These are phyloP conservation scores for Monocercomonoides exilis DNA, from an alignment of 78 protist species.

Conservation along the genomic window DNA sequence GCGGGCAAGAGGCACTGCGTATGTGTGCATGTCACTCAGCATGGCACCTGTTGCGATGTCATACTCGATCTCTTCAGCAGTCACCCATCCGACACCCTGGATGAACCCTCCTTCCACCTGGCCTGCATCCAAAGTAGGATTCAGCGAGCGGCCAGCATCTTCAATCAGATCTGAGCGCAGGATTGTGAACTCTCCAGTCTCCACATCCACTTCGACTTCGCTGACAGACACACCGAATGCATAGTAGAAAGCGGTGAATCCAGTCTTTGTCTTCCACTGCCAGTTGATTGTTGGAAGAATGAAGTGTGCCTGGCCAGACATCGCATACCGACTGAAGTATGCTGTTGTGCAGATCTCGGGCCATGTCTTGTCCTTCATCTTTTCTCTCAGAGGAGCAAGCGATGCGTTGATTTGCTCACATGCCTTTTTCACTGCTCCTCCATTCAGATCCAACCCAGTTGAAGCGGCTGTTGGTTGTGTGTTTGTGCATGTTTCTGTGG, in stretches of 20 bases:
- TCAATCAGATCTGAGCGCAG: conserved; percentile 66
- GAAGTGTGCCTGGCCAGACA: conserved; percentile 79
- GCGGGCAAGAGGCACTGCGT: background rate
- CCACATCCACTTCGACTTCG: conserved; percentile 81
- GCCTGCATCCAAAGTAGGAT: conserved; percentile 83
- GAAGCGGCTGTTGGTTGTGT: conserved; percentile 83
- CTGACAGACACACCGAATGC: conserved; percentile 66
- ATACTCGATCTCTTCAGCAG: conserved; percentile 68
- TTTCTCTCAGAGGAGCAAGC: background rate
- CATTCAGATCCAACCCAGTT: conserved; percentile 71
- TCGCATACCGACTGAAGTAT: conserved; percentile 51
- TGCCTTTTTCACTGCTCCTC: conserved; percentile 80
- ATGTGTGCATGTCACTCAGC: conserved; percentile 2
- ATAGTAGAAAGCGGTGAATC: conserved; percentile 48
- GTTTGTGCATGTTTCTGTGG: conserved; percentile 62
- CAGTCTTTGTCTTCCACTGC: conserved; percentile 26
- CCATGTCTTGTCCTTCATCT: background rate
- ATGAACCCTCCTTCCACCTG: conserved; percentile 78
- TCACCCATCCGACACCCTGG: conserved; percentile 75
- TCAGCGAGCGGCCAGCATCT: conserved; percentile 83
- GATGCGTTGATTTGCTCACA: conserved; percentile 54
- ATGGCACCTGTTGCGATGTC: background rate
- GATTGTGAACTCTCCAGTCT: conserved; percentile 72
- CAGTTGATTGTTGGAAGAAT: conserved; percentile 47
- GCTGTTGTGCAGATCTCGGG: conserved; percentile 46